Evolutionary conservation across 75 land plant genomes (phyloP).

Genomic region (Pinus taeda): DNA sequence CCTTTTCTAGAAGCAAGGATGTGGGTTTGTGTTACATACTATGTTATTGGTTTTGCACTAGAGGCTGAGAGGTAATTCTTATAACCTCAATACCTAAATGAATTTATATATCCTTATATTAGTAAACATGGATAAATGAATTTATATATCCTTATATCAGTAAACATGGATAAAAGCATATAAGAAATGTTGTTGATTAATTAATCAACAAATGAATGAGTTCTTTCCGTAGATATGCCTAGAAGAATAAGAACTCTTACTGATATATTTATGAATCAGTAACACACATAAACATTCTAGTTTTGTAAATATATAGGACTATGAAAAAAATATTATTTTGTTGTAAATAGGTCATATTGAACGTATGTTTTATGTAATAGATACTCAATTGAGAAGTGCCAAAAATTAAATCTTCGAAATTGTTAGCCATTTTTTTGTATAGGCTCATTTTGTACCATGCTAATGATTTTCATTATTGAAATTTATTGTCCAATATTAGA

Average conservation of each 20-base stretch:
- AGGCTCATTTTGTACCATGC: not conserved
- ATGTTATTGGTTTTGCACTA: slow-evolving; percentile 47
- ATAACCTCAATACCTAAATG: not conserved
- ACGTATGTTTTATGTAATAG: not conserved
- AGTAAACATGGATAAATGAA: no score
- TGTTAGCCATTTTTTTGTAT: not conserved
- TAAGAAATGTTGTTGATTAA: no score
- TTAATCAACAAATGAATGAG: no score
- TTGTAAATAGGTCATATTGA: not conserved
- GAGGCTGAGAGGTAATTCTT: slow-evolving; percentile 26
- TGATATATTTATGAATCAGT: no score
- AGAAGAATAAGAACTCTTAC: no score
- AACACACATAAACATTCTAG: no score
- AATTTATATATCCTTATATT: no score
- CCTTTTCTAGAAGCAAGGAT: slow-evolving; percentile 30
- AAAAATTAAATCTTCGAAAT: not conserved
- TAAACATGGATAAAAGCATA: no score
- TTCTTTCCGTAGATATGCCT: no score
- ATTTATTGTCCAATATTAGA: not conserved
- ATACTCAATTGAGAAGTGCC: not conserved
- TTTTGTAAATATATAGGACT: no score
- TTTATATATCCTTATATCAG: no score
- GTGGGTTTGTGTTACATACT: slow-evolving; percentile 42
- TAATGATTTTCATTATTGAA: not conserved
- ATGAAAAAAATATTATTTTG: no score